Percentiles rank a stretch among this genome's conserved stretches.
These are phyloP conservation scores for Gonapodya prolifera DNA, from an alignment of 192 early-diverging fungal species.

Conservation along the genomic window DNA sequence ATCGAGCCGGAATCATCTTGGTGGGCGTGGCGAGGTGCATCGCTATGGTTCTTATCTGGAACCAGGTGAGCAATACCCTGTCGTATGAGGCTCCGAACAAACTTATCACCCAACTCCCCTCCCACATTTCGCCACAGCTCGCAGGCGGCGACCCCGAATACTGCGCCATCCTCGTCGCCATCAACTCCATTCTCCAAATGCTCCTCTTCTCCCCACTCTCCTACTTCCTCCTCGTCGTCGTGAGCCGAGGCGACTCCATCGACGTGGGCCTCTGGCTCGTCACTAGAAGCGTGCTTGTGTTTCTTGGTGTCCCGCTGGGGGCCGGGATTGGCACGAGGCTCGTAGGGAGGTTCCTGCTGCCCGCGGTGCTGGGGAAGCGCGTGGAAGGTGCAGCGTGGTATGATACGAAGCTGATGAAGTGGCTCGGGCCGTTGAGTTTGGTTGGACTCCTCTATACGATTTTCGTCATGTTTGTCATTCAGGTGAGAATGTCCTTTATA, in stretches of 20 bases:
- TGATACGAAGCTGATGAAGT: conserved; percentile 35
- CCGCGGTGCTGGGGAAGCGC: neutral
- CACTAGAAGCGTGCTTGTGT: conserved; percentile 39
- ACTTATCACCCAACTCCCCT: neutral
- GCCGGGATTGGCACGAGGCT: conserved; percentile 45
- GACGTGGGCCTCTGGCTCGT: conserved; percentile 10
- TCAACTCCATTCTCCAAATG: conserved; percentile 58
- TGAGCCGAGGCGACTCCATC: conserved; percentile 18
- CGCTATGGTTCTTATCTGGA: conserved; percentile 73
- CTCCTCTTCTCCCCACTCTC: conserved; percentile 46
- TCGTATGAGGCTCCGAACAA: neutral
- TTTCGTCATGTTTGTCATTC: conserved; percentile 52
- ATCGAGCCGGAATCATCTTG: conserved; percentile 49
- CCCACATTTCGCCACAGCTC: conserved; percentile 16
- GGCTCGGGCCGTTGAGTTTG: conserved; percentile 37
- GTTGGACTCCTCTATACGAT: conserved; percentile 54
- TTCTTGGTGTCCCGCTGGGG: conserved; percentile 50
- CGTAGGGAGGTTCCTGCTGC: conserved; percentile 11
- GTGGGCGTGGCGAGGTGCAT: conserved; percentile 48
- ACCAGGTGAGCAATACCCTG: conserved; percentile 16
- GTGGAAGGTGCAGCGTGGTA: conserved; percentile 30
- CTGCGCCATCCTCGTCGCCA: conserved; percentile 54
- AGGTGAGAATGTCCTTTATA: conserved; percentile 9
- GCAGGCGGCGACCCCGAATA: conserved; percentile 51
- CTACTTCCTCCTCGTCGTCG: conserved; percentile 38